These are phyloP conservation scores for Carallia brachiata DNA, from an alignment of 345 rosid genomes.

Conservation along the genomic window DNA sequence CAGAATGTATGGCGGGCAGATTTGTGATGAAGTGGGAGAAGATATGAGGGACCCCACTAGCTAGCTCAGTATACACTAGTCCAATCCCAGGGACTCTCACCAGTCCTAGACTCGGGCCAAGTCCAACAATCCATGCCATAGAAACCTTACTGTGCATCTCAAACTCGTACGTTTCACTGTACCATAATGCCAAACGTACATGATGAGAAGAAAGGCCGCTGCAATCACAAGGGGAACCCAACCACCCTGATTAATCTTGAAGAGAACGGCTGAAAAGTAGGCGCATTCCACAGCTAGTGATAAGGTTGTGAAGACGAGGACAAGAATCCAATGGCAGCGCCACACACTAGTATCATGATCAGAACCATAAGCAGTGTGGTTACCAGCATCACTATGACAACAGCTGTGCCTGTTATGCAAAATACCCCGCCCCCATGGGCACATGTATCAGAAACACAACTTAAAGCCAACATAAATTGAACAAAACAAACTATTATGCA, in stretches of 20 bases:
- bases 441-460: slow-evolving; percentile 1
- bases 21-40: slow-evolving; percentile 32
- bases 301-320: slow-evolving; percentile 22
- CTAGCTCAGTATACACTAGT: slow-evolving; percentile 29
- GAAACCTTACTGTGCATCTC: slow-evolving; percentile 35
- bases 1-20: slow-evolving; percentile 33
- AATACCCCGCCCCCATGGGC: not conserved
- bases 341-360: slow-evolving; percentile 29
- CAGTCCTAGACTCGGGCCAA: slow-evolving; percentile 25
- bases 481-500: not conserved
- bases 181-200: slow-evolving; percentile 32
- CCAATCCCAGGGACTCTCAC: slow-evolving; percentile 31
- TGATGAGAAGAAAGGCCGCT: slow-evolving; percentile 22
- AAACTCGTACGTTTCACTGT: slow-evolving; percentile 25
- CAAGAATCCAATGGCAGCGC: slow-evolving; percentile 28
- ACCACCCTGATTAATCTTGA: slow-evolving; percentile 30
- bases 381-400: slow-evolving; percentile 29
- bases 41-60: slow-evolving; percentile 29
- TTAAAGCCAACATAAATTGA: not conserved
- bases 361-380: slow-evolving; percentile 28
- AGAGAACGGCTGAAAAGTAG: slow-evolving; percentile 31
- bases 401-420: slow-evolving; percentile 29
- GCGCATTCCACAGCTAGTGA: slow-evolving; percentile 24
- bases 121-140: slow-evolving; percentile 27
- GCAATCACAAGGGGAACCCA: slow-evolving; percentile 33